Base-by-base conservation (phyloP, 208 protist species). In the Spongospora subterranea region DNA sequence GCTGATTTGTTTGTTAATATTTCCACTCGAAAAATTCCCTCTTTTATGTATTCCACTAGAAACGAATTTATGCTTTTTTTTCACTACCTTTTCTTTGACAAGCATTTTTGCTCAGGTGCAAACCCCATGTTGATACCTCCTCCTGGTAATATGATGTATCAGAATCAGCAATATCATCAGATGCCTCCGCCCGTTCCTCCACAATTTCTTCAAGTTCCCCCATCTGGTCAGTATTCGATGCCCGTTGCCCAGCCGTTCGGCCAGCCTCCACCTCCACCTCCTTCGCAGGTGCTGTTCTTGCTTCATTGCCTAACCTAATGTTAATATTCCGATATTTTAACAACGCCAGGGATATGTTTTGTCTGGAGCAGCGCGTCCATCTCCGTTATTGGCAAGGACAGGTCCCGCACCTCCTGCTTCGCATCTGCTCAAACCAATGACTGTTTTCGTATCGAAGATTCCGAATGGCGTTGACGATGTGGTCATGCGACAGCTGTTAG, bases 401-500 rank as follows among this genome's bases (percentile, higher is more conserved):
- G 24, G 13, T 6, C 50, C 50, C 6, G 6, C 50, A 60, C 13
- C 24, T 60, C 24, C 50, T 60, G 50, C 50, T 29, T 60, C 50
- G 24, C 50, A 60, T 60, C 24, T 60, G 50, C 24, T 60, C 13
- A 60, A 60, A 24, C 24, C 50, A 6, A 60, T 60, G 50, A 60
- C 6, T 60, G 71, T 82, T 35, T 82, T 45, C 71, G 35, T 82
- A 45, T 35, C 35, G 40, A 35, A n/a, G 35, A 82, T 82, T n/a
- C 71, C 71, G 17, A 39, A 39, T 6, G 71, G 35, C 35, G 40
- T 82, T 6, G 71, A 82, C 35, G 71, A 82, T 82, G n/a, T 43
- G 17, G 6, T 6, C 35, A 82, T 82, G 71, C 71, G 71, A 35
- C 71, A 82, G 71, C 71, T 82, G 71, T n/a, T 82, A 20, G 71